Evolutionary conservation across 1,139 yeast species (phyloP).

Genomic region (Yamadazyma jaroonii): DNA sequence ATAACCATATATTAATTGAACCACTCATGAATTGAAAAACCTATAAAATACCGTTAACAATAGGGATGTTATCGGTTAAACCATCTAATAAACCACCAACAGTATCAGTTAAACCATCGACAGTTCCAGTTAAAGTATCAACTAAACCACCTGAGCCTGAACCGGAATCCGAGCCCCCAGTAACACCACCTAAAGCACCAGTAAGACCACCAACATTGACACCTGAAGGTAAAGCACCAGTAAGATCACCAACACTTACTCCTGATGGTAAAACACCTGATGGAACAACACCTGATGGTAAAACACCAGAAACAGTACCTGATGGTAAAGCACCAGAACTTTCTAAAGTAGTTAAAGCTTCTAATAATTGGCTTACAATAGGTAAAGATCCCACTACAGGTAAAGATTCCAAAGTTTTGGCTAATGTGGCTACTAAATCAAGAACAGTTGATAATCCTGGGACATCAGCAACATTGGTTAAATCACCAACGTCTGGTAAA

Average conservation of each 20-base stretch:
- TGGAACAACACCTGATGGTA: constrained; percentile 1
- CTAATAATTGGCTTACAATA: constrained; percentile 10
- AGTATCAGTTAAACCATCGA: not conserved
- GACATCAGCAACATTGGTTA: not conserved
- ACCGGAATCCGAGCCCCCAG: constrained; percentile 1
- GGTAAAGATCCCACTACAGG: constrained; percentile 13
- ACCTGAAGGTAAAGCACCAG: not conserved
- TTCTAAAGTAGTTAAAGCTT: constrained; percentile 5
- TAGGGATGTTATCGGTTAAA: not conserved
- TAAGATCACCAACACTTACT: not conserved
- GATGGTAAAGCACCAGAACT: constrained; percentile 5
- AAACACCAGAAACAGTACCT: not conserved
- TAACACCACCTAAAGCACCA: constrained; percentile 1
- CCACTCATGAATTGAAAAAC: too few relatives aligned
- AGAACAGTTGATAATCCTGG: constrained; percentile 4
- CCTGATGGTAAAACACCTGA: constrained; percentile 3
- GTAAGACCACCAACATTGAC: not conserved
- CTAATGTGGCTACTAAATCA: constrained; percentile 7
- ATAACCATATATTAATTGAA: too few relatives aligned
- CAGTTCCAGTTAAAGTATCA: constrained; percentile 1
- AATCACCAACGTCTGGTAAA: not conserved
- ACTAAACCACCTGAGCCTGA: not conserved
- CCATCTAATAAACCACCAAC: not conserved
- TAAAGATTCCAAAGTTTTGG: constrained; percentile 7
- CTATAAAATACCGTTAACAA: too few relatives aligned